Evolutionary conservation across 2,329 filamentous ascomycete genomes (phyloP).

Genomic region (Xylariaceae sp.): DNA sequence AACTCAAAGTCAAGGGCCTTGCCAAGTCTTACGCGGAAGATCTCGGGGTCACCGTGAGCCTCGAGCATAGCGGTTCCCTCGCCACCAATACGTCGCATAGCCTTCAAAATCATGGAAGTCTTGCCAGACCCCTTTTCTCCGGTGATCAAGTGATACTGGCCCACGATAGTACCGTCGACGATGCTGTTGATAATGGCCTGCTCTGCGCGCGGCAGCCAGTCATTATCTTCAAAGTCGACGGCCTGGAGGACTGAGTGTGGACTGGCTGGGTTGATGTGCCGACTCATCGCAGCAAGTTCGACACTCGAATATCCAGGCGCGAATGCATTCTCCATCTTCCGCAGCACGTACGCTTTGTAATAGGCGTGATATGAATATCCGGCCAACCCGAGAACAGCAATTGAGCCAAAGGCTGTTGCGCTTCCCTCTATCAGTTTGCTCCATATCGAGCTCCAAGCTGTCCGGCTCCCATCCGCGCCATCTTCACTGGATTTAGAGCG

Average conservation of each 20-base stretch:
- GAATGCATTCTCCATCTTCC: conserved; percentile 70
- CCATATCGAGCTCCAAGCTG: conserved; percentile 8
- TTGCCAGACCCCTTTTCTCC: conserved; percentile 96
- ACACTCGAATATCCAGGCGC: conserved; percentile 61
- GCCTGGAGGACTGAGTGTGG: conserved; percentile 14
- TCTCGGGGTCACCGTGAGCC: conserved; percentile 87
- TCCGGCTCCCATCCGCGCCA: background rate
- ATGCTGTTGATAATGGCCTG: conserved; percentile 75
- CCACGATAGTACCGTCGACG: conserved; percentile 63
- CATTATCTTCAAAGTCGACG: conserved; percentile 16
- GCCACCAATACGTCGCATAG: conserved; percentile 85
- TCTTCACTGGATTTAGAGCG: background rate
- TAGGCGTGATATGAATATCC: conserved; percentile 34
- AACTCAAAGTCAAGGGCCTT: conserved; percentile 94
- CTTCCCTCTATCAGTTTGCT: conserved; percentile 29
- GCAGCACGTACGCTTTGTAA: conserved; percentile 64
- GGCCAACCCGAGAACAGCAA: conserved; percentile 28
- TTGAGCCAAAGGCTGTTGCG: conserved; percentile 29
- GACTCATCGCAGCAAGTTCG: conserved; percentile 49
- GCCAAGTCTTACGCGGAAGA: conserved; percentile 84
- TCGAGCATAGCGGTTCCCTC: conserved; percentile 91
- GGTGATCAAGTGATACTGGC: conserved; percentile 84
- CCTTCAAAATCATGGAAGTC: conserved; percentile 88
- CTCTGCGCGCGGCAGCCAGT: conserved; percentile 71
- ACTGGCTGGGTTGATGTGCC: conserved; percentile 21